These are phyloP conservation scores for Apiosordaria backusii DNA, from an alignment of 495 filamentous ascomycete genomes.

Conservation along the genomic window DNA sequence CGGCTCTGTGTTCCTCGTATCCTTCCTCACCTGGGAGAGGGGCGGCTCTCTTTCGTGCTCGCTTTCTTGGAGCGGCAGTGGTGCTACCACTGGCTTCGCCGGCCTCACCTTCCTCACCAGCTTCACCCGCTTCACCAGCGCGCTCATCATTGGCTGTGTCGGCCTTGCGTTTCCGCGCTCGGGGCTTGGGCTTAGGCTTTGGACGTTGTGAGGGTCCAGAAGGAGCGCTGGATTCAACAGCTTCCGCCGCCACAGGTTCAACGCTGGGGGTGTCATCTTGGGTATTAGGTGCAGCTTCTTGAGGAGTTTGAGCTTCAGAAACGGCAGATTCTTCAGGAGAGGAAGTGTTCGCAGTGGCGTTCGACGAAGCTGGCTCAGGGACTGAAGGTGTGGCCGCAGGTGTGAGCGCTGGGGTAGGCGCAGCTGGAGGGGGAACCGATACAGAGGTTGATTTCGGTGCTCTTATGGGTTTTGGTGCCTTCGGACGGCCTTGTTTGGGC, in stretches of 20 bases:
- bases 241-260: not conserved
- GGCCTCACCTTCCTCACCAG: not conserved
- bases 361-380: not conserved
- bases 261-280: not conserved
- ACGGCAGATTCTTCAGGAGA: not conserved
- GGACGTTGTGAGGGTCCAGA: slow-evolving; percentile 2
- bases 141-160: slow-evolving; percentile 1
- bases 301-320: slow-evolving; percentile 2
- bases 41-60: slow-evolving; percentile 10
- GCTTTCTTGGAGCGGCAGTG: slow-evolving; percentile 7
- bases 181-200: slow-evolving; percentile 13
- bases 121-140: not conserved
- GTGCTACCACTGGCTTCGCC: slow-evolving; percentile 4
- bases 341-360: not conserved
- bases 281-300: not conserved
- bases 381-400: not conserved
- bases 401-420: not conserved
- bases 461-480: not conserved
- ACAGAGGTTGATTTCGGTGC: not conserved
- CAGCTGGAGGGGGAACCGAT: not conserved
- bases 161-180: slow-evolving; percentile 22
- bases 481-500: not conserved
- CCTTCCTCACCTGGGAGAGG: slow-evolving; percentile 13
- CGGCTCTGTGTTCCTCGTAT: not conserved
- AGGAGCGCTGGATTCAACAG: slow-evolving; percentile 1